A percentile compares a stretch with the other conserved stretches of the same genome.
Evolutionary conservation across 768 basidiomycete species (phyloP).

Genomic region (Cyathus striatus): DNA sequence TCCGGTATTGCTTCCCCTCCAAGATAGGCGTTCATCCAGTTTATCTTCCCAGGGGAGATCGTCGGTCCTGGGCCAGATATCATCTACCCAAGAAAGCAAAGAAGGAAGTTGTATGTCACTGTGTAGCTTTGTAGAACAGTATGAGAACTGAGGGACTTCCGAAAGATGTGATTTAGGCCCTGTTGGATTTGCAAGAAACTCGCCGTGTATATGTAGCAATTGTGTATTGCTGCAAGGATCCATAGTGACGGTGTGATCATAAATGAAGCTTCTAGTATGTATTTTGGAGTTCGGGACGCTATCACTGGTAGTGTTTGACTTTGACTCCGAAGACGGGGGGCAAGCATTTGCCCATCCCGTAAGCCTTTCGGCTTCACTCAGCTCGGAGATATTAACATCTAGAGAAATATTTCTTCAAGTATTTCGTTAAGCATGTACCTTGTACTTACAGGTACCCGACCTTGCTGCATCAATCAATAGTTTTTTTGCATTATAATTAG

Average conservation of each 20-base stretch:
- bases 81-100: constrained; percentile 42
- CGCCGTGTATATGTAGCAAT: constrained; percentile 43
- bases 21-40: constrained; percentile 53
- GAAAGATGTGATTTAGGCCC: constrained; percentile 40
- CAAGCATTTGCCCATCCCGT: constrained; percentile 38
- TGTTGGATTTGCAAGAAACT: constrained; percentile 39
- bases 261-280: constrained; percentile 39
- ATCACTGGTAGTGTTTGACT: constrained; percentile 29
- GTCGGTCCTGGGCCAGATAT: constrained; percentile 31
- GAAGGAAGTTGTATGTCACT: constrained; percentile 50
- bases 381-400: constrained; percentile 12
- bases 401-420: too few species aligned
- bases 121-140: constrained; percentile 44
- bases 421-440: too few species aligned
- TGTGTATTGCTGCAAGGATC: constrained; percentile 44
- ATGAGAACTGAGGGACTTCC: constrained; percentile 49
- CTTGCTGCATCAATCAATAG: constrained; percentile 22
- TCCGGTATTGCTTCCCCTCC: constrained; percentile 76
- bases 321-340: constrained; percentile 30
- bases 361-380: constrained; percentile 28
- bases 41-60: constrained; percentile 67
- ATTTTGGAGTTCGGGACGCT: too few species aligned
- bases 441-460: constrained; percentile 18
- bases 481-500: constrained; percentile 24
- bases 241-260: constrained; percentile 42